These are phyloP conservation scores for Pseudonectria foliicola DNA, from an alignment of 2,329 filamentous ascomycete species.

Conservation along the genomic window DNA sequence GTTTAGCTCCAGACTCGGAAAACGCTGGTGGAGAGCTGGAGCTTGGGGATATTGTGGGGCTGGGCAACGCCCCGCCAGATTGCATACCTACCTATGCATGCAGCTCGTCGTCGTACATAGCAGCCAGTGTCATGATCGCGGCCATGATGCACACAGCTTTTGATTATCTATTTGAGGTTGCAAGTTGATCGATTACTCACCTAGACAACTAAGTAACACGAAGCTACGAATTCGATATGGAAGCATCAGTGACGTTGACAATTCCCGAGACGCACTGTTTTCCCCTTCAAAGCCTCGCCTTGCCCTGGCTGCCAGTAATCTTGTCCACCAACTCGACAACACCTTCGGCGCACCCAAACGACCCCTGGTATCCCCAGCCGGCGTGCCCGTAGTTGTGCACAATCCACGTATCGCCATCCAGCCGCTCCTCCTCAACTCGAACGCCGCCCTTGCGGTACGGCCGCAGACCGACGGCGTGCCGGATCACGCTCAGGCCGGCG, in stretches of 20 bases:
- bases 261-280: too few relatives aligned
- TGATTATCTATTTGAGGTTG: too few relatives aligned
- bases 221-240: too few relatives aligned
- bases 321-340: constrained; percentile 61
- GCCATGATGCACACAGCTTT: not conserved
- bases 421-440: constrained; percentile 55
- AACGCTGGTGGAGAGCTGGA: constrained; percentile 5
- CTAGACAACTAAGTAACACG: too few relatives aligned
- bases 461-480: constrained; percentile 76
- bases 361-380: constrained; percentile 67
- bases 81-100: too few relatives aligned
- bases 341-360: constrained; percentile 63
- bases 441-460: constrained; percentile 68
- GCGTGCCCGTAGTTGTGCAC: constrained; percentile 78
- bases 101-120: too few relatives aligned
- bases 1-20: too few relatives aligned
- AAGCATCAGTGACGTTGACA: too few relatives aligned
- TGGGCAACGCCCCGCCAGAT: constrained; percentile 14
- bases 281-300: constrained; percentile 22
- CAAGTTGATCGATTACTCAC: too few relatives aligned
- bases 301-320: constrained; percentile 33
- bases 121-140: constrained; percentile 1
- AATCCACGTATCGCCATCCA: constrained; percentile 52
- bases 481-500: constrained; percentile 64
- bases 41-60: constrained; percentile 7